A percentile compares a stretch with the other conserved stretches of the same genome.
Evolutionary conservation across 2,329 filamentous ascomycete species (phyloP).

Genomic region (Claviceps cyperi): DNA sequence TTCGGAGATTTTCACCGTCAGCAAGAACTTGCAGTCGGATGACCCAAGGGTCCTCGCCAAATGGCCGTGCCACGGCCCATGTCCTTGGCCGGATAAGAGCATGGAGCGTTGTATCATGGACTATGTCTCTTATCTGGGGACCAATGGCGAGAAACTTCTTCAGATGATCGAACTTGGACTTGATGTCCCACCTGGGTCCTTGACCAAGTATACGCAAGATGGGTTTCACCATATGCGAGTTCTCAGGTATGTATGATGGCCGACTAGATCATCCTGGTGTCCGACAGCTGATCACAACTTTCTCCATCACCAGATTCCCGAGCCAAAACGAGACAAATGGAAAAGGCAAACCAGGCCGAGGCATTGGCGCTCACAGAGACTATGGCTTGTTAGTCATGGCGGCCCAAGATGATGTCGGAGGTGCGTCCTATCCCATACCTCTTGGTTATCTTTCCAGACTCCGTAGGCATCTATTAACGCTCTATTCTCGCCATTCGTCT

Average conservation of each 20-base stretch:
- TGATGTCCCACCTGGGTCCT: slow-evolving; percentile 22
- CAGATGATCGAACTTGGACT: slow-evolving; percentile 31
- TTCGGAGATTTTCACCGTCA: slow-evolving; percentile 37
- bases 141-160: slow-evolving; percentile 29
- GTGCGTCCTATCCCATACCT: slow-evolving; percentile 11
- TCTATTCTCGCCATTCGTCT: neutral
- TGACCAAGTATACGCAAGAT: slow-evolving; percentile 28
- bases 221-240: slow-evolving; percentile 38
- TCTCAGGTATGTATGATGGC: slow-evolving; percentile 20
- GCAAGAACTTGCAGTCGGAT: slow-evolving; percentile 26
- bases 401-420: slow-evolving; percentile 34
- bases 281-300: neutral
- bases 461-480: neutral
- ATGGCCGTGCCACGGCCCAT: slow-evolving; percentile 36
- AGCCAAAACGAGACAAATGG: slow-evolving; percentile 24
- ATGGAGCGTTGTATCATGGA: slow-evolving; percentile 25
- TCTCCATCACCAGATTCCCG: slow-evolving; percentile 16
- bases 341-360: slow-evolving; percentile 33
- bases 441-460: neutral
- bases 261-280: neutral
- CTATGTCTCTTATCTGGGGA: slow-evolving; percentile 27
- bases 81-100: slow-evolving; percentile 29
- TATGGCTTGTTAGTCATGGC: slow-evolving; percentile 37
- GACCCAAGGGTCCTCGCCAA: slow-evolving; percentile 24
- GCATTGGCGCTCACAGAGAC: slow-evolving; percentile 37